A percentile compares a stretch with the other conserved stretches of the same genome.
Evolutionary conservation across 495 filamentous ascomycete species (phyloP).

Genomic region (Tuber aestivum): DNA sequence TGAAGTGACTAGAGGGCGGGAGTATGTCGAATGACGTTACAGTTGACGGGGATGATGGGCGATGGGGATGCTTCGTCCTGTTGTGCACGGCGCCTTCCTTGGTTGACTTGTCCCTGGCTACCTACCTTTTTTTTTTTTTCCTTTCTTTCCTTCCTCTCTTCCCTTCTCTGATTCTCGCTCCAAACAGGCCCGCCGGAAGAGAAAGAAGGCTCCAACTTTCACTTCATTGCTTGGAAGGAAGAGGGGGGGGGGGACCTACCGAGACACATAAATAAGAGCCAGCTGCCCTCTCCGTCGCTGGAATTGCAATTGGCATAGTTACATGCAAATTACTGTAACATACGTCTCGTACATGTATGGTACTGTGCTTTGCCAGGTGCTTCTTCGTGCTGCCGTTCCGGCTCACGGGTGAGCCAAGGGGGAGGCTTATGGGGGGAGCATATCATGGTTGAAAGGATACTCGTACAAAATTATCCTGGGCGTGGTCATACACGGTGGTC

Average conservation of each 20-base stretch:
- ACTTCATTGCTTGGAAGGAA: background rate
- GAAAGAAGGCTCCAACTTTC: background rate
- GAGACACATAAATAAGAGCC: constrained; percentile 41
- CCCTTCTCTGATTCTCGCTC: background rate
- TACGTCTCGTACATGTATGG: constrained; percentile 32
- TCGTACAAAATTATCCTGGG: constrained; percentile 29
- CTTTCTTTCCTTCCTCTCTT: background rate
- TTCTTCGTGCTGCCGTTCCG: constrained; percentile 28
- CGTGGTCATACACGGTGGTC: constrained; percentile 31
- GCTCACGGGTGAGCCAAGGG: constrained; percentile 28
- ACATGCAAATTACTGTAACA: constrained; percentile 36
- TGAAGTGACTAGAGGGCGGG: constrained; percentile 23
- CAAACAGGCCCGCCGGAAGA: background rate
- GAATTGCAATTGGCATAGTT: constrained; percentile 37
- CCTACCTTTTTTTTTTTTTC: background rate
- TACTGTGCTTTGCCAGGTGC: constrained; percentile 32
- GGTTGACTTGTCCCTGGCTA: constrained; percentile 16
- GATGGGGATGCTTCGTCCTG: constrained; percentile 27
- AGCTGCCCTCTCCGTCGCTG: constrained; percentile 35
- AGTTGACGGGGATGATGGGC: constrained; percentile 31
- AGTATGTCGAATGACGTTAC: constrained; percentile 38
- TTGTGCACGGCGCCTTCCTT: constrained; percentile 28
- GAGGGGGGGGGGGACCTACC: constrained; percentile 21
- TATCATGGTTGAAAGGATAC: constrained; percentile 22
- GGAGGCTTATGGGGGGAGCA: constrained; percentile 19